Percentiles rank a stretch among this genome's conserved stretches.
These are phyloP conservation scores for Botrytis squamosa DNA, from an alignment of 2,329 filamentous ascomycete genomes.

Conservation along the genomic window DNA sequence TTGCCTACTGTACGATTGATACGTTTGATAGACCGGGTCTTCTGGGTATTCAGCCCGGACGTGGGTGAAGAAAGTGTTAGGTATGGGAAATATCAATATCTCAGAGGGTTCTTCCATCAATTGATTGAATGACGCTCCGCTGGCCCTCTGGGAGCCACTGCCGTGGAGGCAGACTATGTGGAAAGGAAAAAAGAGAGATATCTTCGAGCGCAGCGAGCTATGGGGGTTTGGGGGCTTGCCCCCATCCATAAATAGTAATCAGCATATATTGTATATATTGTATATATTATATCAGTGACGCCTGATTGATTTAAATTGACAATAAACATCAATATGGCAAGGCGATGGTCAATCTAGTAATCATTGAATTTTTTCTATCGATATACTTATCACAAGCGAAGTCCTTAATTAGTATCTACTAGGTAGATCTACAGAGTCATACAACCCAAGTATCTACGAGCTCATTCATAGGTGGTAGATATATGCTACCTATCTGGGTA, in stretches of 20 bases:
- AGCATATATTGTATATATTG: not conserved
- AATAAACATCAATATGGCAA: not conserved
- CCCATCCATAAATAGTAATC: not conserved
- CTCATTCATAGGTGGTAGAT: not conserved
- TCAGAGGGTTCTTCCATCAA: not conserved
- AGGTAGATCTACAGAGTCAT: not conserved
- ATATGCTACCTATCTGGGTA: not conserved
- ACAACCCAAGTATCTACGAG: not conserved
- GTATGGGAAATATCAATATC: not conserved
- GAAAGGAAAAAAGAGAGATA: not conserved
- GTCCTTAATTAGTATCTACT: not conserved
- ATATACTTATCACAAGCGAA: not conserved
- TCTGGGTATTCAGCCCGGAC: not conserved
- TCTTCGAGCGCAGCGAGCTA: not conserved
- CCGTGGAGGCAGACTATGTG: not conserved
- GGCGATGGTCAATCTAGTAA: not conserved
- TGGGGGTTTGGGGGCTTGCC: not conserved
- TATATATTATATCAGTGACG: not conserved
- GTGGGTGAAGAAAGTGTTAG: not conserved
- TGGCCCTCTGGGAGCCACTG: not conserved
- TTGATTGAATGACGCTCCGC: not conserved
- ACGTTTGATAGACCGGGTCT: not conserved
- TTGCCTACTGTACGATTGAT: not conserved
- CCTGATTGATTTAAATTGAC: not conserved
- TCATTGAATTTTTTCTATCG: not conserved